Conservation (phyloP, 2,329 filamentous ascomycete genomes). For the Aspergillus candidus region DNA sequence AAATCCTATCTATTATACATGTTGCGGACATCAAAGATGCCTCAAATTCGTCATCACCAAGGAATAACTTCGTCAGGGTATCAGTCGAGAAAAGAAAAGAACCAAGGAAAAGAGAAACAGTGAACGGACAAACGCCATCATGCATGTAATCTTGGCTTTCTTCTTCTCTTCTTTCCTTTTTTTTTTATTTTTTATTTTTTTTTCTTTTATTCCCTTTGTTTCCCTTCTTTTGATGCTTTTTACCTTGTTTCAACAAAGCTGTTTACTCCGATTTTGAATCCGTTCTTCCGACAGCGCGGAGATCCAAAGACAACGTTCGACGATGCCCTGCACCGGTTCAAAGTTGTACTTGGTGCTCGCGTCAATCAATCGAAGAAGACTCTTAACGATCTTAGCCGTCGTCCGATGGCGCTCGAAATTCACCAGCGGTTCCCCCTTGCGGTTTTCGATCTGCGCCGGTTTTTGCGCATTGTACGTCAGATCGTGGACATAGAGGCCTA, state of each 20-base stretch:
- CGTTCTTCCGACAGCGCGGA: constrained; percentile 55
- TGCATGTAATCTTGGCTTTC: too few relatives aligned
- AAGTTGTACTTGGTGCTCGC: constrained; percentile 58
- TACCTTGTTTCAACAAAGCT: constrained; percentile 31
- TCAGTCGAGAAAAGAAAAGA: too few relatives aligned
- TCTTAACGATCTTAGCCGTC: constrained; percentile 60
- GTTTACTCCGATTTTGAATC: constrained; percentile 44
- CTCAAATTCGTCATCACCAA: too few relatives aligned
- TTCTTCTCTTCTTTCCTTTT: too few relatives aligned
- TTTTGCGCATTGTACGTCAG: constrained; percentile 63
- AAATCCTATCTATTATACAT: too few relatives aligned
- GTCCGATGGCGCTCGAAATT: constrained; percentile 63
- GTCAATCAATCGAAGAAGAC: constrained; percentile 56
- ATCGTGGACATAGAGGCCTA: constrained; percentile 59
- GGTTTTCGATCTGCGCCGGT: constrained; percentile 50
- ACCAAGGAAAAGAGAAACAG: too few relatives aligned
- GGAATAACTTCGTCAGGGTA: too few relatives aligned
- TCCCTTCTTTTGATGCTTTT: neutral
- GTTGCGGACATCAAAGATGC: too few relatives aligned
- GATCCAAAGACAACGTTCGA: constrained; percentile 60
- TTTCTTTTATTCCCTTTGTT: neutral
- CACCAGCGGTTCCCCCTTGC: constrained; percentile 49
- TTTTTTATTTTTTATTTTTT: neutral
- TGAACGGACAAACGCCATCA: too few relatives aligned
- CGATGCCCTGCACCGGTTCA: constrained; percentile 50